Evolutionary conservation across 2,329 filamentous ascomycete genomes (phyloP).

Genomic region (Fusarium nanum): DNA sequence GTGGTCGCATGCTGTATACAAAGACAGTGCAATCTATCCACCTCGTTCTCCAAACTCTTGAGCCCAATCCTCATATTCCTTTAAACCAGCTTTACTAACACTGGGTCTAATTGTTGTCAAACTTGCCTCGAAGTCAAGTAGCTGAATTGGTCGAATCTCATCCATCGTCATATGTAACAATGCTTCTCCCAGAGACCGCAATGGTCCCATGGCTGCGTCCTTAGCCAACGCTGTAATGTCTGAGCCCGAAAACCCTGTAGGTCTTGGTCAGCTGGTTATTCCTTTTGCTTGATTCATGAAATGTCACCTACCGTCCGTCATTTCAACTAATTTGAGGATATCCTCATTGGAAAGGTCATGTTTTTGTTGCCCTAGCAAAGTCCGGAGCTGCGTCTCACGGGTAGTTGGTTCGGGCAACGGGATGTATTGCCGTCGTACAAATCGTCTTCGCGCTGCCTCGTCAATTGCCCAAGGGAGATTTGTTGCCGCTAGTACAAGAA

Average conservation of each 20-base stretch:
- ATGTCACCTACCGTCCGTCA: slow-evolving; percentile 79
- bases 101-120: slow-evolving; percentile 87
- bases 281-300: not conserved
- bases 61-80: slow-evolving; percentile 95
- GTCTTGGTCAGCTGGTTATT: slow-evolving; percentile 9
- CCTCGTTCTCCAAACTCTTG: slow-evolving; percentile 91
- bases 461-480: slow-evolving; percentile 99
- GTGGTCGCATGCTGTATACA: slow-evolving; percentile 33
- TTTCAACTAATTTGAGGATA: slow-evolving; percentile 76
- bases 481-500: slow-evolving; percentile 93
- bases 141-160: slow-evolving; percentile 86
- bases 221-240: slow-evolving; percentile 97
- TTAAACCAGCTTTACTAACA: slow-evolving; percentile 85
- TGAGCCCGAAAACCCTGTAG: slow-evolving; percentile 92
- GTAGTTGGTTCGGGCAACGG: slow-evolving; percentile 89
- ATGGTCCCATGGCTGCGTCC: slow-evolving; percentile 96
- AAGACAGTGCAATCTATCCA: slow-evolving; percentile 62
- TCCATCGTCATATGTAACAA: slow-evolving; percentile 93
- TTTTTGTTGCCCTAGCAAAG: slow-evolving; percentile 86
- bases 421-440: slow-evolving; percentile 95
- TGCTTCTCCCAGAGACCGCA: slow-evolving; percentile 89
- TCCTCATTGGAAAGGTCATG: slow-evolving; percentile 79
- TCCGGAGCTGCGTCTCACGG: slow-evolving; percentile 80
- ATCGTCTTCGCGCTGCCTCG: slow-evolving; percentile 89
- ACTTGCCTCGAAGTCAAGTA: slow-evolving; percentile 86